These are phyloP conservation scores for Backusella australiensis DNA, from an alignment of 192 early-diverging fungal genomes.

Conservation along the genomic window DNA sequence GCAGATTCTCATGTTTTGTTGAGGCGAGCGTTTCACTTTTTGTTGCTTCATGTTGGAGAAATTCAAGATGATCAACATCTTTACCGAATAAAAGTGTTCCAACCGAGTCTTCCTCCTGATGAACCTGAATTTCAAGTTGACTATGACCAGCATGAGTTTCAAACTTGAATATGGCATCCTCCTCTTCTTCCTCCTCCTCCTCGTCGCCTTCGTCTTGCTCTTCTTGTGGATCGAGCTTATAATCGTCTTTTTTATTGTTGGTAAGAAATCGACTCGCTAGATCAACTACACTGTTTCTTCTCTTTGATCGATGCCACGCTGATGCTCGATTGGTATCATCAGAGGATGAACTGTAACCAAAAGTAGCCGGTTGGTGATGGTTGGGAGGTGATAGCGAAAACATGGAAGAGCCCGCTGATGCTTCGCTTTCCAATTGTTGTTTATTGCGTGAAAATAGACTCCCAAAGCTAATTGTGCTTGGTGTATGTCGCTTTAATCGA, in stretches of 20 bases:
- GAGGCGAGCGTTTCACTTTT: constrained; percentile 3
- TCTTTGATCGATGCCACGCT: not conserved
- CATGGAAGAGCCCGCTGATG: not conserved
- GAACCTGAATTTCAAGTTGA: not conserved
- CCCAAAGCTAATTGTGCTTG: not conserved
- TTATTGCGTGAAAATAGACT: not conserved
- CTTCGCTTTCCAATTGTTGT: not conserved
- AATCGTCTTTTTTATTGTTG: not conserved
- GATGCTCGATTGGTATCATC: not conserved
- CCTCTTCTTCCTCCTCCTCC: not conserved
- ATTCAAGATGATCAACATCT: constrained; percentile 10
- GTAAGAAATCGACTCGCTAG: not conserved
- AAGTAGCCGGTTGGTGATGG: not conserved
- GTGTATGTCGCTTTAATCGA: not conserved
- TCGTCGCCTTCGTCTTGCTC: not conserved
- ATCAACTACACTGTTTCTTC: constrained; percentile 10
- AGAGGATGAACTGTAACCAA: not conserved
- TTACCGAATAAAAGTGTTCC: constrained; percentile 3
- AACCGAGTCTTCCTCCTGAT: constrained; percentile 2
- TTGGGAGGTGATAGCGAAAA: not conserved
- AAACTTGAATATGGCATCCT: not conserved
- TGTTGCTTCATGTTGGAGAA: not conserved
- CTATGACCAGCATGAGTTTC: not conserved
- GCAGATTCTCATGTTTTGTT: not conserved
- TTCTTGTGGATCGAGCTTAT: not conserved